Conservation (phyloP, 169 alveolate genomes). For the Plasmodium vinckei region DNA sequence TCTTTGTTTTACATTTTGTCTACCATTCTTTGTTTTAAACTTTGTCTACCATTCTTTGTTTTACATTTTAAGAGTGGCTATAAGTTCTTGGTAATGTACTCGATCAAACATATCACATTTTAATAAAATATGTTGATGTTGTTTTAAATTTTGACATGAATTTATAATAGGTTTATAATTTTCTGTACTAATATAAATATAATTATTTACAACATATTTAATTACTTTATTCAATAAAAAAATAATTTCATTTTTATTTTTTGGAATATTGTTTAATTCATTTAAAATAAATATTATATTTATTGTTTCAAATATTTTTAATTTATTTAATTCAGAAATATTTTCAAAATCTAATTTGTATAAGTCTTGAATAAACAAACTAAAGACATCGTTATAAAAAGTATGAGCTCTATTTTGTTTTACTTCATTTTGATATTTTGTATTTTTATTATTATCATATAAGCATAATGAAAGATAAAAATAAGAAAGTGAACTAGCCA, state of each 20-base stretch:
- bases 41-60: too few relatives aligned
- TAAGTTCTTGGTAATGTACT: background rate
- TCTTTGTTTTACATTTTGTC: too few relatives aligned
- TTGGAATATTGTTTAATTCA: background rate
- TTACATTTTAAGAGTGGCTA: too few relatives aligned
- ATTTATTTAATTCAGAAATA: background rate
- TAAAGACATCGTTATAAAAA: background rate
- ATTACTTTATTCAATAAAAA: background rate
- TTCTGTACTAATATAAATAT: constrained; percentile 3
- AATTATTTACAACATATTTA: background rate
- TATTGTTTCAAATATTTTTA: background rate
- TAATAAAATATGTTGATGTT: background rate
- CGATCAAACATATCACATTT: background rate
- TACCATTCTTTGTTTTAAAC: too few relatives aligned
- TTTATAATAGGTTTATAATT: background rate
- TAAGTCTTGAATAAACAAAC: background rate
- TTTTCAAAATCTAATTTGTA: background rate
- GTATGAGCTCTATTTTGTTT: background rate
- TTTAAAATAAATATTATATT: constrained; percentile 3
- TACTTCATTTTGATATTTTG: background rate
- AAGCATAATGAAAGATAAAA: background rate
- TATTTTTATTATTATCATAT: background rate
- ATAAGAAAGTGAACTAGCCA: background rate
- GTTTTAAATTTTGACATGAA: background rate
- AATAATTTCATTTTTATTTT: background rate